Base-by-base conservation (phyloP, 192 early-diverging fungal genomes). In the Pilobolus umbonatus region DNA sequence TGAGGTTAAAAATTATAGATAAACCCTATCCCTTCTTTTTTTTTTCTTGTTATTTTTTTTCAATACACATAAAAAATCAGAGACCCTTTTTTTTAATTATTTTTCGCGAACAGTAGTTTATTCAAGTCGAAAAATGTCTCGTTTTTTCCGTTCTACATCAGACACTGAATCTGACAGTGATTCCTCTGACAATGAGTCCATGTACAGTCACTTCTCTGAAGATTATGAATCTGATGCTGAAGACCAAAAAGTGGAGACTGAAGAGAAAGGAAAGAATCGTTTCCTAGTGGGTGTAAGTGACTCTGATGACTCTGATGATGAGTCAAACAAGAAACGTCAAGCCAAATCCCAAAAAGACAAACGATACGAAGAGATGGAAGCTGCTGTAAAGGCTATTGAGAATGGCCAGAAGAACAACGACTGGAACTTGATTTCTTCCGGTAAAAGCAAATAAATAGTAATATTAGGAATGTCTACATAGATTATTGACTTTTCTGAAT, bases 331-430 rank as follows among this genome's bases (percentile, higher is more conserved):
- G 42, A 89, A 86, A 76, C 80, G 86, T 26, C 77, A 85, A 45
- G 87, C 93, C 14, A 86, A 85, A 65, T 90, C 85, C 30, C 82
- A 80, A 62, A 89, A 88, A 67, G 89, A 92, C 72, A 97, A 95
- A 81, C 84, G 89, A 39, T 77, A 84, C 50, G 88, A 96, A 17
- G 93, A 97, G 68, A 77, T 96, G 71, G 76, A 88, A 39, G 62
- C 54, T 26, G 68, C 82, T 43, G 77, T 83, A 45, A 80, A 80
- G 57, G 67, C 77, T 5, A 77, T 94, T 44, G 75, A 87, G 40
- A 90, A 89, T 60, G 84, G 82, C 4, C 67, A 80, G 66, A 92
- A 94, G 69, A 92, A 89, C 52, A 88, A 89, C 72, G 91, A 95
- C 74, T 98, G 94, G 94, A 86, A 84, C 42, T 75, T 77, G 31